These are phyloP conservation scores for Neurospora intermedia DNA, from an alignment of 495 filamentous ascomycete genomes.

Conservation along the genomic window DNA sequence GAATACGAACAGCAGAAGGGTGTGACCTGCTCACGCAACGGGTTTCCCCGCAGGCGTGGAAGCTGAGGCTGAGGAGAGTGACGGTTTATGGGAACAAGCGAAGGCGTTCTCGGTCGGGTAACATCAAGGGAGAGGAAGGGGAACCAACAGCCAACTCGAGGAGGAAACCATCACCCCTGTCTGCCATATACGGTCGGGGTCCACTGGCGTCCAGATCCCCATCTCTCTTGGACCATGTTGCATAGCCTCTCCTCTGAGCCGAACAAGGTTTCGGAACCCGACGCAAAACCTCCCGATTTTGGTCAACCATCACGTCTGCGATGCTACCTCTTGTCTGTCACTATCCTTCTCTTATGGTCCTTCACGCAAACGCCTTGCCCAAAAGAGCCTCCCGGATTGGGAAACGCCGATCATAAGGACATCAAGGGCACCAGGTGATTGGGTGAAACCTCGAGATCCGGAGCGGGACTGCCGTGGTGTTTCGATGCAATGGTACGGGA, in stretches of 20 bases:
- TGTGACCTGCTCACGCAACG: neutral
- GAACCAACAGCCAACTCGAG: neutral
- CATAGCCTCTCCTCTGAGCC: neutral
- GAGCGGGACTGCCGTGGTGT: neutral
- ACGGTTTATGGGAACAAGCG: neutral
- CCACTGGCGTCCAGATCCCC: neutral
- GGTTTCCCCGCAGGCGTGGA: neutral
- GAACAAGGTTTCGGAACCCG: neutral
- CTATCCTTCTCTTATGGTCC: neutral
- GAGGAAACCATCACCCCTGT: neutral
- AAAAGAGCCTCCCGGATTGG: neutral
- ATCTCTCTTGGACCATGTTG: neutral
- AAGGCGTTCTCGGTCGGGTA: neutral
- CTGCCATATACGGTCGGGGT: neutral
- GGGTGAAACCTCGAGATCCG: neutral
- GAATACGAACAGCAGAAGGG: neutral
- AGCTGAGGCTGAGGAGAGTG: neutral
- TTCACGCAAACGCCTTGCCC: neutral
- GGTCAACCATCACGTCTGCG: neutral
- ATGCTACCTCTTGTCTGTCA: neutral
- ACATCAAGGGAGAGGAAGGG: neutral
- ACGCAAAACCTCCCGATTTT: neutral
- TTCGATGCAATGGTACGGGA: neutral
- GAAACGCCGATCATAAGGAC: neutral
- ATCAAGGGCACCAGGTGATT: neutral